Evolutionary conservation across 1,139 yeast species (phyloP), one percentile per base, ranked within the genome.

Genomic region (Pneumocystis jirovecii): DNA sequence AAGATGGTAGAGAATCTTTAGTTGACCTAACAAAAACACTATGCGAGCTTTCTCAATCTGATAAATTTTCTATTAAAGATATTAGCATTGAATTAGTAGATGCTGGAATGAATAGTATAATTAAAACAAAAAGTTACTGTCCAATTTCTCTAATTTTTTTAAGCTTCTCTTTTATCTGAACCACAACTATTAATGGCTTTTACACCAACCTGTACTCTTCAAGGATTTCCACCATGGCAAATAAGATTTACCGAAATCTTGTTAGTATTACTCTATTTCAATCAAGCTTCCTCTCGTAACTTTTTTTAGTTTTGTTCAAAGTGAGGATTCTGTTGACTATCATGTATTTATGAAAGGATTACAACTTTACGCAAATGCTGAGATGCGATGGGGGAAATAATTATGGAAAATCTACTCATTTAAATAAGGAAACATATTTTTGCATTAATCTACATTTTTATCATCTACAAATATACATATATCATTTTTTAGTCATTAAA

Each of bases 141-240:
- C 34, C 15, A 7, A 31, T 4, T 44, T 15, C 37, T 19, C 25
- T 80, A 31, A 60, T 17, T 25, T 62, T 29, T 31, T 31, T 15
- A 37, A 67, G 89, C 85, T 70, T 78, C 89, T 65, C 95, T 90
- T 37, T 93, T 96, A 2, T 82, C 81, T 15, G 98, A 95, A 74
- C 98, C 98, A 0, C 98, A 95, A 73, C 79, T 93, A 69, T 79
- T 93, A 65, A 79, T 95, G 60, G 78, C 88, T 66, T 93, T 93
- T 75, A 89, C 90, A n/a, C 96, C 97, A 10, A 79, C 79, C 21
- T 79, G 93, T 69, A 95, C 90, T 73, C 80, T 95, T 65, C 96
- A 90, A 74, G 97, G 96, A 42, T 95, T 86, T 74, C 97, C 98
- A 25, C 99, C 99, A 35, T 93, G 98, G 98, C 97, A 93, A 73